phyloP scores from a whole-genome alignment of 2,329 filamentous ascomycete genomes.

The Fusarium tuaranense region DNA sequence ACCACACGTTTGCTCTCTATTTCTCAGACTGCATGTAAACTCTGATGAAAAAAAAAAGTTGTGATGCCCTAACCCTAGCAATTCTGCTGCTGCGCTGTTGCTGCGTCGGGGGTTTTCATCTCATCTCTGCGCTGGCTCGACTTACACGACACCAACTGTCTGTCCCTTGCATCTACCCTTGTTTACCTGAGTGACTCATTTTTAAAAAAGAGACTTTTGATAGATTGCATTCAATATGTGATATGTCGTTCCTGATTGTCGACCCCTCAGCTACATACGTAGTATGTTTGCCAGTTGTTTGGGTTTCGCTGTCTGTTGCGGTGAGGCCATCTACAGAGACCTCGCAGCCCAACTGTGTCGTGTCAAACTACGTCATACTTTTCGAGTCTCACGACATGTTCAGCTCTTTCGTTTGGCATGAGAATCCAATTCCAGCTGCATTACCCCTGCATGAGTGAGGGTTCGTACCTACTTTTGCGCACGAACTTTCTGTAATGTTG shows the following conservation, averaged over 20 bases:
- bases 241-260: not conserved
- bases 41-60: not conserved
- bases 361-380: not conserved
- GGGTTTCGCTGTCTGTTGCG: conserved; percentile 10
- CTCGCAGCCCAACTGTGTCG: not conserved
- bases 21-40: not conserved
- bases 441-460: not conserved
- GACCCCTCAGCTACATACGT: not conserved
- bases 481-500: not conserved
- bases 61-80: conserved; percentile 15
- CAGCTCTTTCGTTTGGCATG: not conserved
- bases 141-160: conserved; percentile 35
- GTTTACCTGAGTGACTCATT: conserved; percentile 15
- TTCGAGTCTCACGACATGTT: not conserved
- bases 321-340: conserved; percentile 29
- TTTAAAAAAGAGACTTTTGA: not conserved
- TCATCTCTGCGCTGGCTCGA: conserved; percentile 26
- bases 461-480: not conserved
- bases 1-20: not conserved
- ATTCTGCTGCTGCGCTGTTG: conserved; percentile 24
- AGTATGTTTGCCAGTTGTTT: not conserved
- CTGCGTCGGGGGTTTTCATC: conserved; percentile 21
- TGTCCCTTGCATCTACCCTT: conserved; percentile 35
- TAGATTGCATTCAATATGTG: conserved; percentile 17
- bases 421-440: not conserved